Base-by-base conservation (phyloP, 176 grass and related monocot genomes). In the Bolboschoenus planiculmis region DNA sequence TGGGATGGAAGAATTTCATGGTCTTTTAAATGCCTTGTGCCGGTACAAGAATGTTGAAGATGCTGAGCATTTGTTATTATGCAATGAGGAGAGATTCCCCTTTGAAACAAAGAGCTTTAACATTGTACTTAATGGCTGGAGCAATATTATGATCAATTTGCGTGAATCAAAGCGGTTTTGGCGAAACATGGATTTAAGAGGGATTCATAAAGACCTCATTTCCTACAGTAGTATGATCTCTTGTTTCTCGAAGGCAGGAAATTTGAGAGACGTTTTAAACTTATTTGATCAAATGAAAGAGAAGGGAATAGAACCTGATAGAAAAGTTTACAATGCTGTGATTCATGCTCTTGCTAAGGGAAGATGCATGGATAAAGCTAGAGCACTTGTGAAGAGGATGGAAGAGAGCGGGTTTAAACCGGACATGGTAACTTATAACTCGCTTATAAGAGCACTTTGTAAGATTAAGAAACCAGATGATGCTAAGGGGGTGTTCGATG, bases 31-130 rank as follows among this genome's bases (percentile, higher is more conserved):
- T 26, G 92, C 92, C 1, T 91, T 97, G 23, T 91, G 90, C 63
- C 81, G 95, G 30, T 94, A 94, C 84, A 97, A 94, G 88, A 94
- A 91, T 60, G 87, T 92, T 6, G 68, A 83, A 76, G 90, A 97
- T 26, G 92, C 88, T 5, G 95, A 97, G 85, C 87, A 97, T 78
- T 78, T 97, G 85, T 86, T 97, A 0, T 50, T 97, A 36, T 91
- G 86, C 81, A 91, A 90, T 57, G 85, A 89, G 53, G 57, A 80
- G 20, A 60, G 79, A 26, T 94, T 92, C 79, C 90, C 88, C 4
- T 93, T 94, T 18, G 85, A 94, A 79, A 94, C 87, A 76, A 94
- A 97, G 84, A 92, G 95, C 79, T 97, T 94, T 42, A 97, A 93
- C 84, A 93, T 94, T 29, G 87, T 94, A 16, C 90, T 97, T 63